Percentiles rank a stretch among this genome's conserved stretches.
Conservation (phyloP, 331 rosid genomes). For the Quercus phellos region DNA sequence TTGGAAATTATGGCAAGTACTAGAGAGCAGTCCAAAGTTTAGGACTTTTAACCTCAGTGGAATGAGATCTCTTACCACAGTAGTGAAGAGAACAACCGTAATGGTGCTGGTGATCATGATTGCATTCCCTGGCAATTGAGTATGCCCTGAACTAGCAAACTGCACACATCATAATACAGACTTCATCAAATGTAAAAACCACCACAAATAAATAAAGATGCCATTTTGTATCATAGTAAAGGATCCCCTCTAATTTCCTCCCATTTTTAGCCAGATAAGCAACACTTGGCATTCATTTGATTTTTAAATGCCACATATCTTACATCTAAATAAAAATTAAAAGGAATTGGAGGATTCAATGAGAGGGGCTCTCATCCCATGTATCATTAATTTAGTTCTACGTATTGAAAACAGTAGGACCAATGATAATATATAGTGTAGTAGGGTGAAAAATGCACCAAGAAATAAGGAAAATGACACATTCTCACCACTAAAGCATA, state of each 20-base stretch:
- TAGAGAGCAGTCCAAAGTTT: background rate
- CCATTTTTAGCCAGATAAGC: no score
- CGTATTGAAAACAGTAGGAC: background rate
- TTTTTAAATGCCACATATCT: no score
- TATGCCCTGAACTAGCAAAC: slow-evolving; percentile 59
- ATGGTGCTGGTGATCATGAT: slow-evolving; percentile 68
- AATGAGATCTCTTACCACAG: slow-evolving; percentile 41
- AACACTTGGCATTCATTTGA: no score
- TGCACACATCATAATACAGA: slow-evolving; percentile 23
- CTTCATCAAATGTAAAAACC: background rate
- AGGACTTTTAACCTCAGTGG: background rate
- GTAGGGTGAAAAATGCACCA: background rate
- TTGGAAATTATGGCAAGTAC: background rate
- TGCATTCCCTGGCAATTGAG: slow-evolving; percentile 51
- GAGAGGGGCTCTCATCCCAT: no score
- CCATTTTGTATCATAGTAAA: background rate
- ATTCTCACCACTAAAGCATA: background rate
- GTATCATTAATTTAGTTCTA: background rate
- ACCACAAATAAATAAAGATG: background rate
- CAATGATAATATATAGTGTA: background rate
- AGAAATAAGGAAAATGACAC: background rate
- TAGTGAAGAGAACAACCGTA: slow-evolving; percentile 58
- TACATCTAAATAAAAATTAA: no score
- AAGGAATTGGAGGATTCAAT: no score
- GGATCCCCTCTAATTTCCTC: no score